phyloP scores from a whole-genome alignment of 2,329 filamentous ascomycete genomes.

The Fusarium concolor region DNA sequence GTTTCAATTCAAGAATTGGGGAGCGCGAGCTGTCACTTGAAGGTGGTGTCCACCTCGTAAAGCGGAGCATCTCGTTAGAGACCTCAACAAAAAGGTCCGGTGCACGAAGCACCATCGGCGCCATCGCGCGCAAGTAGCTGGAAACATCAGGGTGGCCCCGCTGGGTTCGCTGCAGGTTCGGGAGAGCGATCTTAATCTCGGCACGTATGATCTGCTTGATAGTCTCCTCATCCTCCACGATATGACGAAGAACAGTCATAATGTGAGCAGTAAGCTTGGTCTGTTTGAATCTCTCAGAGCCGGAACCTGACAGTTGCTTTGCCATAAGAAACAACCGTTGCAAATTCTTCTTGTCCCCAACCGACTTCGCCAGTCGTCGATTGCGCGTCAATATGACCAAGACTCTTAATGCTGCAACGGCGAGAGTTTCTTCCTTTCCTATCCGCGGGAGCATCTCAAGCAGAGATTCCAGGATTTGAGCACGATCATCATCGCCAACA shows the following conservation, averaged over 20 bases:
- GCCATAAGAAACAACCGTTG: conserved; percentile 94
- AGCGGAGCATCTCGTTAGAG: conserved; percentile 84
- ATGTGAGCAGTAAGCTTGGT: conserved; percentile 70
- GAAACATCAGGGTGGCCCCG: conserved; percentile 74
- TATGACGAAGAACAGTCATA: conserved; percentile 88
- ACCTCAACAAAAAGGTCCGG: conserved; percentile 89
- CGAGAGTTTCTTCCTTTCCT: conserved; percentile 86
- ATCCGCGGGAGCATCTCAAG: conserved; percentile 86
- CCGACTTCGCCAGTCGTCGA: conserved; percentile 76
- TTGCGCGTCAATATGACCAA: conserved; percentile 88
- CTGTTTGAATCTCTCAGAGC: conserved; percentile 76
- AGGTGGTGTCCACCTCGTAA: conserved; percentile 68
- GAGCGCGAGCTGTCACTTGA: conserved; percentile 50
- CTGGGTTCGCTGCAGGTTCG: conserved; percentile 61
- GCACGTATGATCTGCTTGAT: conserved; percentile 91
- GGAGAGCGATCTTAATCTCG: conserved; percentile 85
- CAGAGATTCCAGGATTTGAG: conserved; percentile 79
- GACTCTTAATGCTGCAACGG: conserved; percentile 84
- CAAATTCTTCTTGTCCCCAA: conserved; percentile 90
- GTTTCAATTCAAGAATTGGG: conserved; percentile 58
- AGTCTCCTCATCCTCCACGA: conserved; percentile 93
- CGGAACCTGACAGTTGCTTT: conserved; percentile 85
- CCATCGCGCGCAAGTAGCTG: conserved; percentile 79
- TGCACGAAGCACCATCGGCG: conserved; percentile 81
- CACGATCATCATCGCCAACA: conserved; percentile 71